Conservation (phyloP, 345 rosid genomes). For the Salix caprea region DNA sequence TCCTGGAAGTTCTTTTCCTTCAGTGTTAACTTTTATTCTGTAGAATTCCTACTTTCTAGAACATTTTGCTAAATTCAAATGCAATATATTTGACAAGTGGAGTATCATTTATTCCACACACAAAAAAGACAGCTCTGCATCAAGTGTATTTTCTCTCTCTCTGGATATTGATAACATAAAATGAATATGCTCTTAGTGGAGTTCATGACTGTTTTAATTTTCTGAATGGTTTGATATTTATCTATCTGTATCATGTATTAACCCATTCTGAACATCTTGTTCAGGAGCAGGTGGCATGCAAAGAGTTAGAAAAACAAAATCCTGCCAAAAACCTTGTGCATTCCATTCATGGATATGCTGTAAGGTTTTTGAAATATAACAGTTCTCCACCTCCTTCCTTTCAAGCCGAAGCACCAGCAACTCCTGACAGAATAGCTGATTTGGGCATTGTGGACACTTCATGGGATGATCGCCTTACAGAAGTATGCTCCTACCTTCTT, state of each 20-base stretch:
- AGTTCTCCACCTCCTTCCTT: slow-evolving; percentile 39
- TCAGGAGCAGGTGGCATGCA: slow-evolving; percentile 49
- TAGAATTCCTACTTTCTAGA: not conserved
- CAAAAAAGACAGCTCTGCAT: not conserved
- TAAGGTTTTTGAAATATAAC: slow-evolving; percentile 64
- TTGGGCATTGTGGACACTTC: slow-evolving; percentile 50
- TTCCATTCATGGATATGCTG: slow-evolving; percentile 69
- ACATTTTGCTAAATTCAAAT: not conserved
- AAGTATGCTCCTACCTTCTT: slow-evolving; percentile 45
- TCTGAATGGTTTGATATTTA: not conserved
- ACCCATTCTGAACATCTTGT: not conserved
- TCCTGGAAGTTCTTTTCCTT: not conserved
- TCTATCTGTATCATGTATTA: slow-evolving; percentile 8
- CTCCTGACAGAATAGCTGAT: slow-evolving; percentile 53
- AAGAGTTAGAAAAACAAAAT: slow-evolving; percentile 32
- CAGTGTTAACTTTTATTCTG: not conserved
- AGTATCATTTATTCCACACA: not conserved
- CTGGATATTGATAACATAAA: not conserved
- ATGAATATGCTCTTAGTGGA: not conserved
- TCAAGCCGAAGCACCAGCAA: slow-evolving; percentile 59
- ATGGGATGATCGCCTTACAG: slow-evolving; percentile 71
- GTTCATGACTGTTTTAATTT: not conserved
- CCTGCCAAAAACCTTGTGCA: slow-evolving; percentile 29
- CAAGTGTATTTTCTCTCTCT: not conserved
- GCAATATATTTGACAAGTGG: not conserved